Conservation (phyloP, 2,329 filamentous ascomycete genomes). For the Pseudophaeomoniella oleicola region DNA sequence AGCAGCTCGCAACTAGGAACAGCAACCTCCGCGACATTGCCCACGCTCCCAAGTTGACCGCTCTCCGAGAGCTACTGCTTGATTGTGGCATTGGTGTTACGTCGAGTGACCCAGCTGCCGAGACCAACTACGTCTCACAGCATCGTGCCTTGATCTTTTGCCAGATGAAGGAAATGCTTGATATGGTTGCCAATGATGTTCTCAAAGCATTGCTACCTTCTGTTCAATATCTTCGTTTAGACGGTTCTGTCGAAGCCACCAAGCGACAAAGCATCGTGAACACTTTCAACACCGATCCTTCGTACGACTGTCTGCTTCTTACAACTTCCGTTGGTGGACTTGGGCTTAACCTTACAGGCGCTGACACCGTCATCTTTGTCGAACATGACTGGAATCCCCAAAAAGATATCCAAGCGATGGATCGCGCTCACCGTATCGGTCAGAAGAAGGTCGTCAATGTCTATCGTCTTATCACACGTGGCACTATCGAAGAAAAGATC, state of each 20-base stretch:
- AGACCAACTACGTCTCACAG: slow-evolving; percentile 62
- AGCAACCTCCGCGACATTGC: slow-evolving; percentile 70
- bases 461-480: slow-evolving; percentile 88
- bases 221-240: slow-evolving; percentile 85
- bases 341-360: slow-evolving; percentile 87
- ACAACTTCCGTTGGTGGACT: slow-evolving; percentile 93
- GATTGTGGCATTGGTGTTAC: slow-evolving; percentile 89
- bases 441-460: slow-evolving; percentile 99
- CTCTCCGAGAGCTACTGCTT: slow-evolving; percentile 83
- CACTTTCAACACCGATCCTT: slow-evolving; percentile 94
- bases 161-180: slow-evolving; percentile 99
- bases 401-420: slow-evolving; percentile 97
- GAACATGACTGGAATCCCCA: slow-evolving; percentile 99
- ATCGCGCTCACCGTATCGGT: slow-evolving; percentile 91
- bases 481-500: slow-evolving; percentile 97
- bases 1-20: slow-evolving; percentile 60
- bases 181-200: slow-evolving; percentile 94
- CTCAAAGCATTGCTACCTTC: slow-evolving; percentile 80
- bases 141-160: slow-evolving; percentile 95
- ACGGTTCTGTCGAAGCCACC: slow-evolving; percentile 82
- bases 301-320: slow-evolving; percentile 82
- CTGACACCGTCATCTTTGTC: slow-evolving; percentile 97
- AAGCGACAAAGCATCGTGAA: slow-evolving; percentile 97
- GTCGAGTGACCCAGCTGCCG: slow-evolving; percentile 28
- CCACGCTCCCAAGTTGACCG: slow-evolving; percentile 86